Base-by-base conservation (phyloP, 2,329 filamentous ascomycete genomes). In the Penicillium sp. region DNA sequence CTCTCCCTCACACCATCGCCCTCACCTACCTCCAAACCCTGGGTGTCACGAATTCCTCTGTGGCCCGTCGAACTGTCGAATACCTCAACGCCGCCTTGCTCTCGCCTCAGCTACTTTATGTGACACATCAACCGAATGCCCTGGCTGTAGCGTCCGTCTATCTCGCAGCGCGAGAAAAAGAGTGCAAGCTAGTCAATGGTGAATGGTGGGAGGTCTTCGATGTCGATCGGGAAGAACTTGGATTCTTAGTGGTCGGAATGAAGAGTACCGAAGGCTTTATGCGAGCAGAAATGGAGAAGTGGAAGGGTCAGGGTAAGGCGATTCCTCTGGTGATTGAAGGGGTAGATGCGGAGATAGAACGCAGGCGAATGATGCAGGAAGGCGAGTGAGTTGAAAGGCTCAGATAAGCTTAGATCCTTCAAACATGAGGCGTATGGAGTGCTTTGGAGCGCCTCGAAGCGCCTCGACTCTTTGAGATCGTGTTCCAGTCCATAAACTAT, bases 191-290 rank as follows among this genome's bases (percentile, higher is more conserved):
- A 74, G 91, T 93, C 0, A 88, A 89, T 57, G 84, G 83, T 41
- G 87, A 90, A 57, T 99, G 94, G 94, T 99, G 94, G 94, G 92
- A 97, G 72, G 90, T 97, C 0, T 97, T 97, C 70, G 94, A 99
- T 71, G 90, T 94, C 7, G 92, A 97, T 64, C 81, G 94, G 44
- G 94, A 99, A 76, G 91, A 96, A 69, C 79, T 99, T 29, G 94
- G 94, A 0, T 97, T 97, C 62, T 73, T 97, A 51, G 91, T 96
- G 3, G 90, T 97, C 9, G 91, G 82, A 0, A 84, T 97, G 82
- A 79, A 85, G 55, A 97, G 92, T 64, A 76, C 95, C 48, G 86
- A 88, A 56, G 85, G 84, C 0, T 91, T 88, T 73, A 84, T 85
- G 47, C 74, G 73, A 53, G 78, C 78, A 34, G 85, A 89, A 64